Evolutionary conservation across 2,329 filamentous ascomycete species (phyloP).

Genomic region (Didymella keratinophila): DNA sequence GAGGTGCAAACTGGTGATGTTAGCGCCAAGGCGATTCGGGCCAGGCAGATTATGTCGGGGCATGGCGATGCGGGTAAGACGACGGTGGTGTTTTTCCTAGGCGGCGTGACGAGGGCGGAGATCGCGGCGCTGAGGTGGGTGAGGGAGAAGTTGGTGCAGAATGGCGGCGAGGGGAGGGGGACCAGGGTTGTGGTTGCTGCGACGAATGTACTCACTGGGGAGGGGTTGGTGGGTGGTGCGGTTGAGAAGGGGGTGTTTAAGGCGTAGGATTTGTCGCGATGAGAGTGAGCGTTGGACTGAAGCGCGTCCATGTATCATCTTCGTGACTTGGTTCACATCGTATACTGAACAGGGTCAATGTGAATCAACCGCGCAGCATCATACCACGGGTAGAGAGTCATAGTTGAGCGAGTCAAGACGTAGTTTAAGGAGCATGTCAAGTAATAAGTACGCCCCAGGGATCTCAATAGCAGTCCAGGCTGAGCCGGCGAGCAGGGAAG

Average conservation of each 20-base stretch:
- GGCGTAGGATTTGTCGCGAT: too few species aligned
- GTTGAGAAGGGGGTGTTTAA: slow-evolving; percentile 69
- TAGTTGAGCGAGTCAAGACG: too few species aligned
- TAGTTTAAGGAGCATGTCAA: too few species aligned
- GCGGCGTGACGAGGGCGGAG: slow-evolving; percentile 96
- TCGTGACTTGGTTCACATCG: too few species aligned
- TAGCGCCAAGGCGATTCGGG: slow-evolving; percentile 76
- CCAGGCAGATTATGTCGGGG: slow-evolving; percentile 81
- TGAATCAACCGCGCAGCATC: too few species aligned
- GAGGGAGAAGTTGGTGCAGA: slow-evolving; percentile 76
- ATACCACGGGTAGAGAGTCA: too few species aligned
- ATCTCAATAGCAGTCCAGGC: too few species aligned
- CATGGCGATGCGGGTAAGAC: slow-evolving; percentile 68
- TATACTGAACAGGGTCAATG: too few species aligned
- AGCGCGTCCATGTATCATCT: too few species aligned
- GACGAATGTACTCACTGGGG: slow-evolving; percentile 88
- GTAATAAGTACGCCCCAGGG: too few species aligned
- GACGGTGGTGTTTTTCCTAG: slow-evolving; percentile 94
- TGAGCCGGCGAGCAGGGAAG: too few species aligned
- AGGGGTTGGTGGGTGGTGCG: slow-evolving; percentile 85
- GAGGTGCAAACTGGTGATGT: slow-evolving; percentile 84
- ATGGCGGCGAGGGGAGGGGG: slow-evolving; percentile 67
- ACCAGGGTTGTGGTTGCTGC: slow-evolving; percentile 91
- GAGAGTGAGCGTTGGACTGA: too few species aligned
- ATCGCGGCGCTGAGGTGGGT: slow-evolving; percentile 94